Evolutionary conservation across 2,329 filamentous ascomycete species (phyloP), one percentile per base, ranked within the genome.

Genomic region (Aspergillus ochraceoroseus): DNA sequence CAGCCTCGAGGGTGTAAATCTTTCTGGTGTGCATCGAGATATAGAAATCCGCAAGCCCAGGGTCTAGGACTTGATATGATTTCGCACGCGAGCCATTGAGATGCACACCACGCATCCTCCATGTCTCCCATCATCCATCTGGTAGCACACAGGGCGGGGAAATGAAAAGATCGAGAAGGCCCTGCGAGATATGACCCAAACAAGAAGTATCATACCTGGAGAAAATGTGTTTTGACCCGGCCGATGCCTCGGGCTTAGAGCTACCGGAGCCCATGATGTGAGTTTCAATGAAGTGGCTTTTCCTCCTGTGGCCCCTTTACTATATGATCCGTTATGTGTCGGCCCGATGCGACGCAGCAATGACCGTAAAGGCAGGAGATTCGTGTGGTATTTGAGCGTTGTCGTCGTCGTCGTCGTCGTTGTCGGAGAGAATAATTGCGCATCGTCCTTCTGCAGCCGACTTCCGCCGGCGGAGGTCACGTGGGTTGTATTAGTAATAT

Each of bases 221-320:
- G 64, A 83, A 82, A 59, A 80, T 68, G 66, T 81, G 77, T 65
- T 78, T 76, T 54, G 71, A 61, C 50, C 55, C 57, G 46, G 59
- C 66, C 56, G 70, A 64, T 49, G 66, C 67, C 48, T 74, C 70
- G 53, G 74, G 74, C 66, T 80, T 81, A 38, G 79, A 82, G 65
- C 72, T 72, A 53, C 76, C 76, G 58, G 74, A 72, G 62, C 79
- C 79, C 79, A 83, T 82, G 34, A 45, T 61, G 53, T 60, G 41
- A 29, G 29, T 14, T 37, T 40, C 22, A 20, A 29, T 34, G 32
- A 17, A n/a, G 13, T 20, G 11, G 22, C n/a, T 30, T 22, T 13
- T n/a, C 14, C 14, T 12, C 7, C 8, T 20, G 3, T 17, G 18
- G 7, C 9, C n/a, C 18, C 8, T 17, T 23, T 15, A 18, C 17